Evolutionary conservation across 768 basidiomycete genomes (phyloP).

Genomic region (Fistulinella prunicolor): DNA sequence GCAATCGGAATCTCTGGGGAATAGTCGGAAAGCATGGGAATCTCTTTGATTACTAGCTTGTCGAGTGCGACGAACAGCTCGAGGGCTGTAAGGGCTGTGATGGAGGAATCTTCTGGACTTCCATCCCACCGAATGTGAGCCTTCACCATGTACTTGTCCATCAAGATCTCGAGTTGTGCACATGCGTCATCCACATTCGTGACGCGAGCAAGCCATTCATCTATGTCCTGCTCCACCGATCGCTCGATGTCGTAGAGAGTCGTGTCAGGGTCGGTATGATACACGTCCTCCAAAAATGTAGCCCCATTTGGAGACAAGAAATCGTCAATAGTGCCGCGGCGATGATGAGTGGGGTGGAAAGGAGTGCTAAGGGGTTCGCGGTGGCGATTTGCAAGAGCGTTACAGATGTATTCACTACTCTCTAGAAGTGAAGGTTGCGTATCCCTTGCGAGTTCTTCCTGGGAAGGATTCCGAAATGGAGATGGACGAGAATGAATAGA

Average conservation of each 20-base stretch:
- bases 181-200: slow-evolving; percentile 8
- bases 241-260: slow-evolving; percentile 37
- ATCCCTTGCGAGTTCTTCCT: slow-evolving; percentile 17
- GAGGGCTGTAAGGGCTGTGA: slow-evolving; percentile 26
- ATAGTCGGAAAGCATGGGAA: slow-evolving; percentile 30
- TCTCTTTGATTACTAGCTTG: slow-evolving; percentile 15
- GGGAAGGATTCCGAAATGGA: slow-evolving; percentile 15
- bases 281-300: slow-evolving; percentile 1
- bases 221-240: slow-evolving; percentile 27
- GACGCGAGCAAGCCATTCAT: slow-evolving; percentile 28
- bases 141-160: slow-evolving; percentile 26
- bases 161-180: slow-evolving; percentile 17
- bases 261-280: slow-evolving; percentile 2
- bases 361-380: slow-evolving; percentile 1
- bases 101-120: too few species aligned
- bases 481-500: neutral
- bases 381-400: slow-evolving; percentile 10
- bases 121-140: too few species aligned
- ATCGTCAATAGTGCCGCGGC: too few species aligned
- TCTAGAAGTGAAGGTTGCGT: slow-evolving; percentile 34
- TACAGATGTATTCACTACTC: slow-evolving; percentile 27
- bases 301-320: slow-evolving; percentile 5
- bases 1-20: slow-evolving; percentile 27
- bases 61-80: slow-evolving; percentile 38
- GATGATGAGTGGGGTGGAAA: neutral